Base-by-base conservation (phyloP, 345 rosid genomes). In the Passiflora organensis region DNA sequence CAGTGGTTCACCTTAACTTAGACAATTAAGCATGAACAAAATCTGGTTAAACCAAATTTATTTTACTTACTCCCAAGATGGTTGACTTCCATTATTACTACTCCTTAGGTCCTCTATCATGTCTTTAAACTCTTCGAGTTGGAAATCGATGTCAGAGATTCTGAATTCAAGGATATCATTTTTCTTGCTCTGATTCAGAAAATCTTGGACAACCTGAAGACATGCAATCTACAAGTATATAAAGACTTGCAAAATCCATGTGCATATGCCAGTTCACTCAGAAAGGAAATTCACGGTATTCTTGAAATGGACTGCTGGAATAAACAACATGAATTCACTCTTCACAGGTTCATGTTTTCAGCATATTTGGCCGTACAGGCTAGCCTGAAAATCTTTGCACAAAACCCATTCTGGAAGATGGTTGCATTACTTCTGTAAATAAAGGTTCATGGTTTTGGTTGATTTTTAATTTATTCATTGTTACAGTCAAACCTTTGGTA, bases 201-300 rank as follows among this genome's bases (percentile, higher is more conserved):
- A 83, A 67, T 93, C 96, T 62, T 83, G 91, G 57, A 93, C 79
- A 54, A 84, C 83, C 99, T 89, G 82, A 58, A 61, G 41, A 44
- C 54, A n/a, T 47, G 23, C 48, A 53, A 21, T 60, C 28, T 28
- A 24, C 22, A 37, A 56, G 59, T 53, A 44, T 41, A 47, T 72
- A 56, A 58, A 50, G 44, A 48, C 45, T 43, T 15, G 32, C 5
- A 18, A 55, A 25, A 64, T 22, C 48, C 16, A 6, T 17, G 9
- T 32, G 48, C 48, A 34, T 43, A 13, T 4, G 15, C n/a, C n/a
- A n/a, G n/a, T n/a, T n/a, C n/a, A n/a, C n/a, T n/a, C n/a, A n/a
- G n/a, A n/a, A n/a, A n/a, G n/a, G n/a, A n/a, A n/a, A n/a, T n/a
- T n/a, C n/a, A n/a, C n/a, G n/a, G n/a, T n/a, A n/a, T n/a, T n/a